These are phyloP conservation scores for Przewalskia tangutica DNA, from an alignment of 257 asterid genomes.

Conservation along the genomic window DNA sequence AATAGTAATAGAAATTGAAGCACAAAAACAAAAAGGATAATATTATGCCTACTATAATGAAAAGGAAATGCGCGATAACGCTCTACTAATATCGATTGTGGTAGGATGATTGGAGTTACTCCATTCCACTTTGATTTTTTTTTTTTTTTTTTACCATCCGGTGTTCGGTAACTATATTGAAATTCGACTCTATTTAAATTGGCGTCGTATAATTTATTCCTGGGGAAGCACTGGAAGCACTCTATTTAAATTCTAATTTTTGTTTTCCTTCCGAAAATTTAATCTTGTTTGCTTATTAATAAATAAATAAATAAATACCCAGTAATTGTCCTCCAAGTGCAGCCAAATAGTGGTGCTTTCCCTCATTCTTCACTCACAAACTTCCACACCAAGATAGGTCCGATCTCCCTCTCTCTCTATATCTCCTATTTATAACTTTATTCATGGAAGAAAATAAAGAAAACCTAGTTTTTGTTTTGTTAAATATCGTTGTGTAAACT, in stretches of 20 bases:
- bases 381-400: neutral
- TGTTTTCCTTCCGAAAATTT: neutral
- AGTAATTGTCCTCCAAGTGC: neutral
- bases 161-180: too few species aligned
- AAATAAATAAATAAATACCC: neutral
- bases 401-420: neutral
- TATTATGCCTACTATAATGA: too few species aligned
- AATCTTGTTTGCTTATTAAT: neutral
- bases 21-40: too few species aligned
- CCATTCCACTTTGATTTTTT: too few species aligned
- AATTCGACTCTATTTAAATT: too few species aligned
- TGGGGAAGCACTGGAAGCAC: too few species aligned
- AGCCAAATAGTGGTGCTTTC: neutral
- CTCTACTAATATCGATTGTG: too few species aligned
- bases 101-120: too few species aligned
- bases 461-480: neutral
- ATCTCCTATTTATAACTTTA: neutral
- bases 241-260: neutral
- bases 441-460: neutral
- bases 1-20: too few species aligned
- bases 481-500: neutral
- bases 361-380: neutral
- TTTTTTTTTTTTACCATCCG: too few species aligned
- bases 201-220: too few species aligned
- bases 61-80: too few species aligned